Evolutionary conservation across 441 rosid species (phyloP), one percentile per base, ranked within the genome.

Genomic region (Bocquillonia castaneifolia): DNA sequence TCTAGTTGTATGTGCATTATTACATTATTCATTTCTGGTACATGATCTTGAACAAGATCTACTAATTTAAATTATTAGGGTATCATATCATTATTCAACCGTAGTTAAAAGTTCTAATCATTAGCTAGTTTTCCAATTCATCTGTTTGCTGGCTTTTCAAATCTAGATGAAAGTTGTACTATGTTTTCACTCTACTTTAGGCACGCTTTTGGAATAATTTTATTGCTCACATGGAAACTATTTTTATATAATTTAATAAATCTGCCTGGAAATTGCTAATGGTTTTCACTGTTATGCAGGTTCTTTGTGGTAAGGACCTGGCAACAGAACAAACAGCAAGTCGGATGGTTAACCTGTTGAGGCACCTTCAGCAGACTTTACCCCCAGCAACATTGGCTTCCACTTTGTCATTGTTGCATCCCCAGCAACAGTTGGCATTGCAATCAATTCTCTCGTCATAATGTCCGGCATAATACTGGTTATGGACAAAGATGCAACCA

Each of bases 321-420:
- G 93, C 89, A 54, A 85, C 95, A 23, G 95, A 85, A 74, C 91
- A 86, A 73, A 95, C 98, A 15, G 81, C 85, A 63, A 71, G 87
- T 57, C 80, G 96, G 58, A 95, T 92, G 92, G 82, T 92, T 10
- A 86, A 76, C 79, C 72, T 90, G 74, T 80, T 89, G 77, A 84
- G 89, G 77, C 93, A 91, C 77, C 96, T 93, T 56, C 95, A 90
- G 81, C 96, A 88, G 78, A 88, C 98, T 9, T 78, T 92, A 68
- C 98, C 98, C n/a, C 91, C 97, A 2, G 75, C 88, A 25, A 83
- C 96, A 20, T 78, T 92, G 81, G 96, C 97, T 45, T 88, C 95
- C 36, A 92, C 96, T 32, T 86, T 90, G 97, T 88, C 98, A 62
- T 68, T 92, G 53, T 74, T 93, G 81, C 93, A 88, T 72, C 99